Conservation (phyloP, 805 yeast genomes). For the Pichia occidentalis region DNA sequence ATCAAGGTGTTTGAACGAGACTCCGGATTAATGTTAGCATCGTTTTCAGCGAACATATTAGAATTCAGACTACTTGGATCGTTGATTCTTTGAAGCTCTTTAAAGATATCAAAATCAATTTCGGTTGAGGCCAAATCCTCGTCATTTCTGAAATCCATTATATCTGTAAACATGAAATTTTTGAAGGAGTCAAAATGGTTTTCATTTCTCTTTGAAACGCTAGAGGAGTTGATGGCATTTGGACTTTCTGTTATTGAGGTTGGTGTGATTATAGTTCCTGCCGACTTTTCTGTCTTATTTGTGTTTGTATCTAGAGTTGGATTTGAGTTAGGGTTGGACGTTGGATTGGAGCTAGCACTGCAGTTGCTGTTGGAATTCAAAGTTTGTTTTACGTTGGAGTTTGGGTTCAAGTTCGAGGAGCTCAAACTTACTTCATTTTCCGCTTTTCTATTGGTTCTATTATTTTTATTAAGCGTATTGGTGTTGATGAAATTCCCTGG, state of each 20-base stretch:
- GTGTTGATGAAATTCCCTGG: neutral
- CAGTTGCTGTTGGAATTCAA: neutral
- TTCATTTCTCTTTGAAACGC: constrained; percentile 3
- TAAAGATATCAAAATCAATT: constrained; percentile 20
- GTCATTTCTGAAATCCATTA: constrained; percentile 24
- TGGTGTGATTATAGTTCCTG: constrained; percentile 22
- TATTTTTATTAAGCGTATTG: constrained; percentile 1
- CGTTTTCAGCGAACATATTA: constrained; percentile 2
- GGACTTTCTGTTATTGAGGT: constrained; percentile 16
- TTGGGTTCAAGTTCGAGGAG: too few relatives aligned
- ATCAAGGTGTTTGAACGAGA: neutral
- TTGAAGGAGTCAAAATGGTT: constrained; percentile 3
- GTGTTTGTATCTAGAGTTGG: constrained; percentile 3
- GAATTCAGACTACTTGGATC: neutral
- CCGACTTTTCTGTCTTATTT: neutral
- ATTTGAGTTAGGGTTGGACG: constrained; percentile 3
- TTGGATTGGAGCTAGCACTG: neutral
- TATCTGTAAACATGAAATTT: constrained; percentile 21
- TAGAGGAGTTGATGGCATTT: constrained; percentile 4
- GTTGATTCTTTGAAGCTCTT: constrained; percentile 12
- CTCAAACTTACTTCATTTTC: neutral
- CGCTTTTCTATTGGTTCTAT: neutral
- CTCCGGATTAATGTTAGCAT: neutral
- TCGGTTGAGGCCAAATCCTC: constrained; percentile 17
- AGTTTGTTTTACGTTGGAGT: too few relatives aligned